phyloP scores from a whole-genome alignment of 108 stramenopile species.

The Cylindrotheca closterium region DNA sequence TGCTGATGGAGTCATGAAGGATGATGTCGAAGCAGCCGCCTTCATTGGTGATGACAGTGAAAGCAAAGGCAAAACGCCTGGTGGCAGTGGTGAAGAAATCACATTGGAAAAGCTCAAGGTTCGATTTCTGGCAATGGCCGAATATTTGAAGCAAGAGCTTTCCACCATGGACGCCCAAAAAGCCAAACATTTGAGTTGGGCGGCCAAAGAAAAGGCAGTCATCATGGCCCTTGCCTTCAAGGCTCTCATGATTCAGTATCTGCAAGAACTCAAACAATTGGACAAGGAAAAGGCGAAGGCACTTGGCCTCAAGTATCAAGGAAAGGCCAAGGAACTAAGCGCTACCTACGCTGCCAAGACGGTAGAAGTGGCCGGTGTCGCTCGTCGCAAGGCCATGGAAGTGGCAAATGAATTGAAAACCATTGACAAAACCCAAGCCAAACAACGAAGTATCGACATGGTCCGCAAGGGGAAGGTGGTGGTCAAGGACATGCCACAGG shows the following conservation, averaged over 20 bases:
- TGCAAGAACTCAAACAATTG: neutral
- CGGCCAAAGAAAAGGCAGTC: neutral
- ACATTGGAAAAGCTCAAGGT: neutral
- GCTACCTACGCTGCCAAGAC: neutral
- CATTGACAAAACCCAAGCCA: neutral
- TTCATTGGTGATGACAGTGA: no score
- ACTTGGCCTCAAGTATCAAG: neutral
- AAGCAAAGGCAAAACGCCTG: no score
- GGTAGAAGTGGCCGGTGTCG: neutral
- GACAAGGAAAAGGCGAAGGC: slow-evolving; percentile 1
- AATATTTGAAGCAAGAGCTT: neutral
- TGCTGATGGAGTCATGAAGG: no score
- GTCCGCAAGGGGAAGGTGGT: neutral
- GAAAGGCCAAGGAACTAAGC: neutral
- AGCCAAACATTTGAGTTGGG: neutral
- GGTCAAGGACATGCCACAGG: neutral
- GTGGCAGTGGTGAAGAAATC: neutral
- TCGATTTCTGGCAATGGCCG: neutral
- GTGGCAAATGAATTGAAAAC: neutral
- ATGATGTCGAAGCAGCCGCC: no score
- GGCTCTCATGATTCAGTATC: neutral
- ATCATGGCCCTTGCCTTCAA: neutral
- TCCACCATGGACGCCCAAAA: neutral
- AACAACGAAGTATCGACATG: neutral
- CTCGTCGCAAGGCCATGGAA: neutral